Evolutionary conservation across 164 flowering plant species (phyloP).

Genomic region (Cinnamomum micranthum): DNA sequence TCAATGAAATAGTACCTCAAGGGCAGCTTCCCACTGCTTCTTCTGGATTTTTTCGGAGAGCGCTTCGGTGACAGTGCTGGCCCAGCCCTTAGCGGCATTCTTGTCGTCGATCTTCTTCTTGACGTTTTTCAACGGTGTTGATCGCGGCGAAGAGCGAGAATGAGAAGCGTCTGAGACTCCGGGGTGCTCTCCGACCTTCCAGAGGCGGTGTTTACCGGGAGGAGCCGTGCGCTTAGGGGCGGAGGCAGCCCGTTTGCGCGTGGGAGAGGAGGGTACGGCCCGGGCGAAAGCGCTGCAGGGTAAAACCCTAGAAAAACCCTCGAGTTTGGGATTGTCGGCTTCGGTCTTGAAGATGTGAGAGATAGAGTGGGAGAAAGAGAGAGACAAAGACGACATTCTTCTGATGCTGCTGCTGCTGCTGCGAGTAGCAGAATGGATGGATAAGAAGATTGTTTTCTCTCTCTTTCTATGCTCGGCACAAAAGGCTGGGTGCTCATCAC

Average conservation of each 20-base stretch:
- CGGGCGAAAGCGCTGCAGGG: not conserved
- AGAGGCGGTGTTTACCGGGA: conserved; percentile 46
- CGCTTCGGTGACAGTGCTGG: conserved; percentile 72
- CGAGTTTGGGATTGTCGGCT: too few relatives aligned
- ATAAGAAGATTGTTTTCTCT: too few relatives aligned
- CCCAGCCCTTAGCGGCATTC: conserved; percentile 73
- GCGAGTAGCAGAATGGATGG: too few relatives aligned
- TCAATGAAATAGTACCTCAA: conserved; percentile 39
- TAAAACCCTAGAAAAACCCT: too few relatives aligned
- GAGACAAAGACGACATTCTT: not conserved
- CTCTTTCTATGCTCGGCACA: too few relatives aligned
- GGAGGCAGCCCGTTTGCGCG: not conserved
- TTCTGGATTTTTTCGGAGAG: conserved; percentile 57
- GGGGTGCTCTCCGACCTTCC: conserved; percentile 90
- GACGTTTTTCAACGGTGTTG: conserved; percentile 60
- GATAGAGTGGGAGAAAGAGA: not conserved
- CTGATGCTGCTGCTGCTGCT: too few relatives aligned
- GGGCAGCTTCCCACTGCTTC: conserved; percentile 79
- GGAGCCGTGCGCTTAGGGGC: conserved; percentile 9
- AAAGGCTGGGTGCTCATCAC: too few relatives aligned
- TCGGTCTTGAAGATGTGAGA: not conserved
- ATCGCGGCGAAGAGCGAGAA: conserved; percentile 12
- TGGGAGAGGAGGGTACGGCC: not conserved
- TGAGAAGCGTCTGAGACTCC: conserved; percentile 32
- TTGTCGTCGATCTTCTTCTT: conserved; percentile 75